Evolutionary conservation across 495 filamentous ascomycete genomes (phyloP), one percentile per base, ranked within the genome.

Genomic region (Penicillium arizonense): DNA sequence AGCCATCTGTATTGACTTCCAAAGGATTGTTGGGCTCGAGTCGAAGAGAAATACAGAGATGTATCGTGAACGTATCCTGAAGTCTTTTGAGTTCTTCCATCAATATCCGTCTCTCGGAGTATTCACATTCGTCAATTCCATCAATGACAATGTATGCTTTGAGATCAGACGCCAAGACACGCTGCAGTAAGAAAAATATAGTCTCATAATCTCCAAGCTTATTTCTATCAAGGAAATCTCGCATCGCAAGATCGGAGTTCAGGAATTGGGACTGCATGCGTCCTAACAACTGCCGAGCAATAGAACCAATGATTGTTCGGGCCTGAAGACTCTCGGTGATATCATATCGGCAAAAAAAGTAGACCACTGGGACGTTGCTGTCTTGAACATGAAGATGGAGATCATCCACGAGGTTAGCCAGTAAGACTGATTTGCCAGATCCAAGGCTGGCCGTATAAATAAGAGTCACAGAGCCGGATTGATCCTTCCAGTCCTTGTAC

Each of bases 291-390:
- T 78, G 74, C 51, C 72, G 66, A 42, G 64, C 61, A 13, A 77
- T 47, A 44, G 63, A 73, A 18, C 72, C 64, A 50, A 77, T 49
- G 37, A 77, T 56, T 26, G 68, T 74, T 21, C 54, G 51, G 8
- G 69, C 59, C 46, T 68, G 70, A 52, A 74, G 57, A 50, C 68
- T 70, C 38, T 76, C 59, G 23, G 58, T 30, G 44, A 69, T 60
- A 48, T 76, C 69, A 43, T 74, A 56, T n/a, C 64, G 56, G 52
- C 65, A 75, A 63, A 78, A 78, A 63, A 76, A 78, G 55, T 72
- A 77, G 1, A 65, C 64, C n/a, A 74, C 58, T 20, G 52, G 26
- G 21, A 40, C 24, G 4, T 26, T 26, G 24, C 24, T 44, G 10
- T 54, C 47, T 45, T 34, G 14, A 7, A 59, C 46, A 44, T 58